phyloP scores from a whole-genome alignment of 164 flowering plant genomes.

The Stephania yunnanensis region DNA sequence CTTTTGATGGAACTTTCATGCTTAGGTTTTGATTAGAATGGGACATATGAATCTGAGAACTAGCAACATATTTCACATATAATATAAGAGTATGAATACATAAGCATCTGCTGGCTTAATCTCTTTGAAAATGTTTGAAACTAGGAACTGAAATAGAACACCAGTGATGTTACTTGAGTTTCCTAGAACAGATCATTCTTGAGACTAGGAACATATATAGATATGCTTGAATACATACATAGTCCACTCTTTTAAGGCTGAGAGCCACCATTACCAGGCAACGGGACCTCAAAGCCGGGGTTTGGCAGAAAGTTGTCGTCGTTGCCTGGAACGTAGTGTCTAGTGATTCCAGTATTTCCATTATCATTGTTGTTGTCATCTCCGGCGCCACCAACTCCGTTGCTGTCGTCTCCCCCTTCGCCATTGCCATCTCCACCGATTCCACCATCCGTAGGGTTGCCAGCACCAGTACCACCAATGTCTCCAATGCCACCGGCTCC shows the following conservation, averaged over 20 bases:
- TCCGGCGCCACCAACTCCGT: neutral
- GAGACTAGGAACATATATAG: too few species aligned
- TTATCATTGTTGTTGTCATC: neutral
- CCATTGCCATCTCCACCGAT: neutral
- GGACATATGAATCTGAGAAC: too few species aligned
- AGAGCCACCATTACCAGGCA: neutral
- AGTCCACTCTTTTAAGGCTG: neutral
- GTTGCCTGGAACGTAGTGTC: neutral
- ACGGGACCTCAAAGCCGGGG: constrained; percentile 7
- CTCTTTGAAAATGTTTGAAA: too few species aligned
- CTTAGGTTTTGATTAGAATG: too few species aligned
- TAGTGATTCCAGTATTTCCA: neutral
- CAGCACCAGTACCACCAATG: neutral
- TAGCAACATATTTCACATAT: too few species aligned
- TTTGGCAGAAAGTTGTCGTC: constrained; percentile 5
- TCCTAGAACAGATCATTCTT: too few species aligned
- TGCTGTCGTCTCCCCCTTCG: neutral
- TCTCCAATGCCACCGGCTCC: neutral
- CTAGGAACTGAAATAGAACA: too few species aligned
- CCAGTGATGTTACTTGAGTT: too few species aligned
- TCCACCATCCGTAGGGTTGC: neutral
- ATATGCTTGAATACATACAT: neutral
- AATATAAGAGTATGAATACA: too few species aligned
- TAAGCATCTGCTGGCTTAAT: too few species aligned
- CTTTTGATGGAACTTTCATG: too few species aligned